Evolutionary conservation across 208 protist species (phyloP).

Genomic region (Leptomonas seymouri): DNA sequence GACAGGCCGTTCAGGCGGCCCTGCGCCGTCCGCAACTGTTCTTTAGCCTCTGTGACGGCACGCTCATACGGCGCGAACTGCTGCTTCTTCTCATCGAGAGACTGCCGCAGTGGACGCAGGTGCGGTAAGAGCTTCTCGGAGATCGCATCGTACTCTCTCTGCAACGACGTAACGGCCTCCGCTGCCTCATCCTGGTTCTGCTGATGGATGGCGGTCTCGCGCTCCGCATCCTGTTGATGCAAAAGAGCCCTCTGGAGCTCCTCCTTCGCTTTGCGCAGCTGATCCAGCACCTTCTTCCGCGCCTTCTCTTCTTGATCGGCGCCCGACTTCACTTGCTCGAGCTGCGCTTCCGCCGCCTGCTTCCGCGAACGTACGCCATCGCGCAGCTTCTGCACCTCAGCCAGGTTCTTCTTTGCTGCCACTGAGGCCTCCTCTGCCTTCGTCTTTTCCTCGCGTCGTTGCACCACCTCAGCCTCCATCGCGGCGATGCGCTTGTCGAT

Average conservation of each 20-base stretch:
- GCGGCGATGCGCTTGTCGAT: slow-evolving; percentile 68
- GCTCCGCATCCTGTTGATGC: slow-evolving; percentile 85
- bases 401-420: slow-evolving; percentile 69
- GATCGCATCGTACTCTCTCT: slow-evolving; percentile 67
- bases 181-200: slow-evolving; percentile 82
- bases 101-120: slow-evolving; percentile 81
- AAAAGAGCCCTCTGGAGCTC: slow-evolving; percentile 72
- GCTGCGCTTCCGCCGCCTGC: slow-evolving; percentile 65
- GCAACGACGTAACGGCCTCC: slow-evolving; percentile 34
- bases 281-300: slow-evolving; percentile 73
- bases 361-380: slow-evolving; percentile 65
- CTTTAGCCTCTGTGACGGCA: slow-evolving; percentile 68
- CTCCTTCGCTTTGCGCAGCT: slow-evolving; percentile 86
- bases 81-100: slow-evolving; percentile 93
- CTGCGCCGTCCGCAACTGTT: slow-evolving; percentile 50
- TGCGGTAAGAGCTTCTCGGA: slow-evolving; percentile 78
- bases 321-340: slow-evolving; percentile 77
- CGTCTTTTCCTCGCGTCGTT: slow-evolving; percentile 41
- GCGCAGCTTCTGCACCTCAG: slow-evolving; percentile 55
- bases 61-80: slow-evolving; percentile 89
- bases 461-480: slow-evolving; percentile 61
- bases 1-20: slow-evolving; percentile 54
- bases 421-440: slow-evolving; percentile 54
- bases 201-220: slow-evolving; percentile 82
- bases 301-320: slow-evolving; percentile 66